Base-by-base conservation (phyloP, 371 early-diverging fungal genomes). In the Syncephalastrum racemosum region DNA sequence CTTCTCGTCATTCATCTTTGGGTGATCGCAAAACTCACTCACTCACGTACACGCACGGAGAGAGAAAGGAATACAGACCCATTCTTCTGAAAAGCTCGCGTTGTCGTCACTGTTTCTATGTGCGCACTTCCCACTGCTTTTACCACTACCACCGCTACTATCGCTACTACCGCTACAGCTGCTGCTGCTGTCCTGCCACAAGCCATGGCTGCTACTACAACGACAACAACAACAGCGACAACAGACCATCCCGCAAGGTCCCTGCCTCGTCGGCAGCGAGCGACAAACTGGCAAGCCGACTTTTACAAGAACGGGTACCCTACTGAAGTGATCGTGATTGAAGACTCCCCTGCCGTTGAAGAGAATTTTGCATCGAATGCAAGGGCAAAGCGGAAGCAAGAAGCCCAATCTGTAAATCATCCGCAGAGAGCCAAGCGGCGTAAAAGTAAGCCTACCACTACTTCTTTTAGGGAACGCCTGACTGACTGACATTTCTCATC, bases 281-380 rank as follows among this genome's bases (percentile, higher is more conserved):
- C 27, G 52, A 52, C 60, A 10, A 67, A 83, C 66, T 84, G 46
- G 46, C 46, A 46, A 46, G 46, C 46, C 49, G 74, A 73, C 25
- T 82, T 80, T 42, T 81, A 81, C 47, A 79, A 75, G 60, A 83
- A 81, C 55, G 84, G 84, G 25, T 62, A 71, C 16, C 84, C 84
- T 20, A 66, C 70, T 60, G 84, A 84, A 53, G 71, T 84, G 18
- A 84, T 84, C 56, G 79, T 84, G 19, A 84, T 84, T 57, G 84
- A 82, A 25, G 84, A 84, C 49, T 62, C 75, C 23, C 81, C 82
- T 42, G 27, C 27, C 6, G 27, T 27, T 4, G 27, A 27, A 27
- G 27, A 27, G 27, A 27, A 27, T 7, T 1, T 7, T 27, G 27
- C 27, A 7, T 7, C 27, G 27, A 27, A 27, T 27, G 27, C 27